A percentile compares a stretch with the other conserved stretches of the same genome.
Evolutionary conservation across 1,284 basidiomycete species (phyloP).

Genomic region (Exsudoporus floridanus): DNA sequence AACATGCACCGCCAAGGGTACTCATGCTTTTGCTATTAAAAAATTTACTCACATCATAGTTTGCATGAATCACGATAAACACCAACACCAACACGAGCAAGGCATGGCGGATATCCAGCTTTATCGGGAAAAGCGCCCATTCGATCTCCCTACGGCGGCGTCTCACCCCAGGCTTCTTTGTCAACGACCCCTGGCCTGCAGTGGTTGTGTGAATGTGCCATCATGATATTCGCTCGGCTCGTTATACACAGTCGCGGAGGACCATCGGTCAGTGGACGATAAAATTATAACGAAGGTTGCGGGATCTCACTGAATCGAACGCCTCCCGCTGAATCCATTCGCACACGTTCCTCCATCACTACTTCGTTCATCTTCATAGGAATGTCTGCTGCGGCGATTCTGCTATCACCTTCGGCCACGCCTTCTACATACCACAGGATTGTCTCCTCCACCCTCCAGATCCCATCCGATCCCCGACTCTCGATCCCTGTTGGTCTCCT

Average conservation of each 20-base stretch:
- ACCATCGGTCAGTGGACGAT: not conserved
- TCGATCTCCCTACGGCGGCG: conserved; percentile 45
- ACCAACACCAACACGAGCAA: conserved; percentile 46
- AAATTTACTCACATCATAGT: too few relatives aligned
- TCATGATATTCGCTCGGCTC: not conserved
- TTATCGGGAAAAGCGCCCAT: conserved; percentile 21
- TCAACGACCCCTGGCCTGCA: conserved; percentile 27
- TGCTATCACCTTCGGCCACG: conserved; percentile 39
- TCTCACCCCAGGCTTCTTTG: conserved; percentile 10
- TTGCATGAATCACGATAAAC: too few relatives aligned
- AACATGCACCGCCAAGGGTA: too few relatives aligned
- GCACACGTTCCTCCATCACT: not conserved
- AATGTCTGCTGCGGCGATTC: conserved; percentile 38
- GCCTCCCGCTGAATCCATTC: not conserved
- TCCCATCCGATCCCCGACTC: conserved; percentile 49
- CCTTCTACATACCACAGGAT: conserved; percentile 64
- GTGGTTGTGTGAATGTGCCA: conserved; percentile 8
- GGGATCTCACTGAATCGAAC: not conserved
- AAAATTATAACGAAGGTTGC: not conserved
- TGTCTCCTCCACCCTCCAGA: conserved; percentile 51
- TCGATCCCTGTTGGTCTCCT: conserved; percentile 70
- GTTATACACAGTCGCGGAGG: not conserved
- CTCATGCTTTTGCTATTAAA: too few relatives aligned
- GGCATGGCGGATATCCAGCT: too few relatives aligned
- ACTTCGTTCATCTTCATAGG: conserved; percentile 15